Percentiles rank a stretch among this genome's conserved stretches.
Conservation (phyloP, 305 asterid genomes). For the Coffea humblotiana region DNA sequence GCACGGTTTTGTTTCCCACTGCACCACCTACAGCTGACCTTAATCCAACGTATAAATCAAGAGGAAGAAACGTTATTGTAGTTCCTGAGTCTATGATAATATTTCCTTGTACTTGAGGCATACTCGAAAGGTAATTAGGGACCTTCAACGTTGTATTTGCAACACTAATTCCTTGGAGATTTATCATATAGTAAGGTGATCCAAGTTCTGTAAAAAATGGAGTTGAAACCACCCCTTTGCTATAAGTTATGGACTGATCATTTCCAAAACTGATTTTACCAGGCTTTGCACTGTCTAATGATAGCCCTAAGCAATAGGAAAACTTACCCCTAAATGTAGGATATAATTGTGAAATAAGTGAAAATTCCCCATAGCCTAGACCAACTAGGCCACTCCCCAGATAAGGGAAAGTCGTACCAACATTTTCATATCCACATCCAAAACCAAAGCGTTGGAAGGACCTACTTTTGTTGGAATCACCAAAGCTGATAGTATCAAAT, state of each 20-base stretch:
- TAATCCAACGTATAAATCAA: background rate
- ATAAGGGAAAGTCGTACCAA: conserved; percentile 22
- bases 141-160: background rate
- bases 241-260: background rate
- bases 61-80: conserved; percentile 7
- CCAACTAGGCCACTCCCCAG: conserved; percentile 50
- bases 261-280: conserved; percentile 30
- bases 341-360: conserved; percentile 39
- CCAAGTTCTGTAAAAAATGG: conserved; percentile 4
- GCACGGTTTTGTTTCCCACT: background rate
- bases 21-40: background rate
- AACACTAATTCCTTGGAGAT: conserved; percentile 14
- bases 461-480: background rate
- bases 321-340: conserved; percentile 33
- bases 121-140: background rate
- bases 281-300: background rate
- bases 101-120: conserved; percentile 27
- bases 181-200: conserved; percentile 11
- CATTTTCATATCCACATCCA: conserved; percentile 50
- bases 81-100: conserved; percentile 61
- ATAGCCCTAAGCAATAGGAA: conserved; percentile 51
- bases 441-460: conserved; percentile 28
- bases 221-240: conserved; percentile 19
- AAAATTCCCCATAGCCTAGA: conserved; percentile 46
- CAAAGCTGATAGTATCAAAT: conserved; percentile 40